Conservation (phyloP, 352 stramenopile species). For the Phytophthora agathidicida region DNA sequence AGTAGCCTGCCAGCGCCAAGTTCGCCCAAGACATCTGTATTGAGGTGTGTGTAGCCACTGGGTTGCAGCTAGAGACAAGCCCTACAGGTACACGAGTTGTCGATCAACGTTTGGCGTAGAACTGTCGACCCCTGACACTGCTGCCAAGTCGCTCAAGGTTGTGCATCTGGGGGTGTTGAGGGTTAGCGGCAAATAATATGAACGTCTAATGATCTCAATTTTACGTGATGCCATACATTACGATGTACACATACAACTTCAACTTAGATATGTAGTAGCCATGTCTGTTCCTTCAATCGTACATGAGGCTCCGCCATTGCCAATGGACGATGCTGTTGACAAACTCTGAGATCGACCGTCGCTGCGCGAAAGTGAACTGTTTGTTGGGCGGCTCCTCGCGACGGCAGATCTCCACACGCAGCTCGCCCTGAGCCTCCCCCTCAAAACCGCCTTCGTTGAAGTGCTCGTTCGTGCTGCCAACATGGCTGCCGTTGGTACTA, state of each 20-base stretch:
- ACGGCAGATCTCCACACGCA: constrained; percentile 85
- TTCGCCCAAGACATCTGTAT: constrained; percentile 31
- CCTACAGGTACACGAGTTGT: constrained; percentile 4
- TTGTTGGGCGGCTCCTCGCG: constrained; percentile 82
- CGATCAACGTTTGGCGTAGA: constrained; percentile 3
- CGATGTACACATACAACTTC: constrained; percentile 35
- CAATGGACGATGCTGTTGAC: constrained; percentile 90
- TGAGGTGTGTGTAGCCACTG: constrained; percentile 25
- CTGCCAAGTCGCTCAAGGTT: too few relatives aligned
- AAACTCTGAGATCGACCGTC: constrained; percentile 84
- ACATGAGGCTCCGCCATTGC: constrained; percentile 87
- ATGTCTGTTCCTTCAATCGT: constrained; percentile 61
- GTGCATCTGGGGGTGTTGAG: too few relatives aligned
- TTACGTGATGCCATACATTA: too few relatives aligned
- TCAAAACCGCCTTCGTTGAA: constrained; percentile 44
- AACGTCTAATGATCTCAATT: too few relatives aligned
- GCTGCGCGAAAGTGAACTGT: constrained; percentile 82
- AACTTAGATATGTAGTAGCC: constrained; percentile 32
- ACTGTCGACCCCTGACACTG: not conserved
- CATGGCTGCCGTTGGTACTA: constrained; percentile 23
- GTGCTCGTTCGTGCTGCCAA: constrained; percentile 20
- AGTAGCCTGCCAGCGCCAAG: constrained; percentile 2
- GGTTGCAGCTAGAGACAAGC: constrained; percentile 17
- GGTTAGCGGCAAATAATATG: too few relatives aligned
- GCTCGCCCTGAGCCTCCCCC: constrained; percentile 14